Evolutionary conservation across 306 rosid genomes (phyloP), one percentile per base, ranked within the genome.

Genomic region (Begonia masoniana): DNA sequence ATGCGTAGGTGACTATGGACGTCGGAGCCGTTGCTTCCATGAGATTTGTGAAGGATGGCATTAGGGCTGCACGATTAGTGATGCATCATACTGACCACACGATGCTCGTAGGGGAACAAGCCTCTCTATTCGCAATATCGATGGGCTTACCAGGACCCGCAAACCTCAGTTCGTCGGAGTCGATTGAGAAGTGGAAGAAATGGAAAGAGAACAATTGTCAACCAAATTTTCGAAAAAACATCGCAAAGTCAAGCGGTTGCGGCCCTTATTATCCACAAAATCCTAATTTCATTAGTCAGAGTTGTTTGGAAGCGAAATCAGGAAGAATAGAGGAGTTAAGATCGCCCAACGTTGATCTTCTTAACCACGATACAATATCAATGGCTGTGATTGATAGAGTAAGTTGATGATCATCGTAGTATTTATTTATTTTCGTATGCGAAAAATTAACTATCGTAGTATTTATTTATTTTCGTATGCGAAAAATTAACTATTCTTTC

Each of bases 11-110:
- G 65, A 91, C 96, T 0, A 91, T 91, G 97, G 97, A 85, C 76
- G 97, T 82, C 47, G 97, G 96, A 71, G 96, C 97, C 52, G 91
- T 91, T 21, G 97, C 85, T 41, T 85, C 92, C 57, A 85, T 91
- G 97, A 76, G 96, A 74, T 85, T 78, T 39, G 80, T 91, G 49
- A 91, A 77, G 65, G 96, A 91, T 66, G 97, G 94, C 54, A 81
- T 85, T 63, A 81, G 71, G 70, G 88, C 97, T 57, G 94, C 97
- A 24, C 80, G 77, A 65, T 61, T 91, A 55, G 97, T 91, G 58
- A 85, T 91, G 96, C 71, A 70, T 57, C 74, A 83, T 48, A 78
- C 94, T 0, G 47, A 77, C 42, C 96, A 91, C 72, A 85, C 97
- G 58, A 58, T 91, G 77, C 88, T 91, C 56, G 96, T 75, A 1